phyloP scores from a whole-genome alignment of 176 grass and related monocot genomes.

The Hsuehochloa calcarea region DNA sequence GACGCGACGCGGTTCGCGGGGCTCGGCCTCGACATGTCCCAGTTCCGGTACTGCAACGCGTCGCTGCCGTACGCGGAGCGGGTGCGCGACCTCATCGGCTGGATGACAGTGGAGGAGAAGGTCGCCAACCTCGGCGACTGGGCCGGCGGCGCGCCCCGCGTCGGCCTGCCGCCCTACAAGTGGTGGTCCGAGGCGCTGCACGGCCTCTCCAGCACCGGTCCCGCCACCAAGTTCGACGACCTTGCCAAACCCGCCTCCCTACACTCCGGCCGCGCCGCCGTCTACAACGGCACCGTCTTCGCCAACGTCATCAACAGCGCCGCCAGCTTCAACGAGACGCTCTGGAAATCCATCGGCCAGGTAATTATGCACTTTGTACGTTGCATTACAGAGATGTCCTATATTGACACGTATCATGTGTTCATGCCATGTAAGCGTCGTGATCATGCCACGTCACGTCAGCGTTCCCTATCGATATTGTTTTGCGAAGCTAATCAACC shows the following conservation, averaged over 20 bases:
- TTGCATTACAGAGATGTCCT: not conserved
- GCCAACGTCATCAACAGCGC: constrained; percentile 52
- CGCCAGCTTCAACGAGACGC: constrained; percentile 50
- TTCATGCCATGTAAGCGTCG: not conserved
- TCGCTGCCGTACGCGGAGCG: constrained; percentile 35
- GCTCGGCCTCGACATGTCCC: constrained; percentile 4
- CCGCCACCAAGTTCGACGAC: constrained; percentile 46
- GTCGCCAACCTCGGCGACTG: constrained; percentile 34
- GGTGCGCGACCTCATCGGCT: constrained; percentile 43
- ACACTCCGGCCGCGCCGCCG: constrained; percentile 30
- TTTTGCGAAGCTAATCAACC: too few species aligned
- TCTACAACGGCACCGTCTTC: constrained; percentile 52
- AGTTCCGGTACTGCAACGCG: constrained; percentile 39
- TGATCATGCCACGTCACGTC: too few species aligned
- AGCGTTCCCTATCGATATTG: not conserved
- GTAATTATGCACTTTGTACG: not conserved
- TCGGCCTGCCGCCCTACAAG: constrained; percentile 37
- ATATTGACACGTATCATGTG: not conserved
- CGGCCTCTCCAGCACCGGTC: constrained; percentile 38
- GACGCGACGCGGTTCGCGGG: constrained; percentile 4
- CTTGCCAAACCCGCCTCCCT: not conserved
- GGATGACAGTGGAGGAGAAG: constrained; percentile 52
- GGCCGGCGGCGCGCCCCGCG: constrained; percentile 30
- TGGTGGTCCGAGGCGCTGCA: constrained; percentile 69
- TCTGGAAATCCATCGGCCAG: constrained; percentile 54